A percentile compares a stretch with the other conserved stretches of the same genome.
Evolutionary conservation across 805 yeast genomes (phyloP).

Genomic region (Scheffersomyces lignosus): DNA sequence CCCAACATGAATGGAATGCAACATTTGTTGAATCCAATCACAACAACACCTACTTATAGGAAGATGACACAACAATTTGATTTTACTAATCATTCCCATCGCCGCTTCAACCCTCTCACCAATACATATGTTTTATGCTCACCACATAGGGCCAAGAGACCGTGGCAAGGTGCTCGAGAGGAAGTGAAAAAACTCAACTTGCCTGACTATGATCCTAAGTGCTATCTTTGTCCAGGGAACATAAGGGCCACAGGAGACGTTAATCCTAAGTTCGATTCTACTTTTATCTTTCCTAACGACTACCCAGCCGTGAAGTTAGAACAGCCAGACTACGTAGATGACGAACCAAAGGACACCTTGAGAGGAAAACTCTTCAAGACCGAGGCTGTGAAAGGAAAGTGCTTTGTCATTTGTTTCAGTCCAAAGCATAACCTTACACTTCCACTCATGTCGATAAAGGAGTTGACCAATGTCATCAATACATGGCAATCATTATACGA

Average conservation of each 20-base stretch:
- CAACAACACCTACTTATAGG: conserved; percentile 17
- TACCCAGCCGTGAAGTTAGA: conserved; percentile 66
- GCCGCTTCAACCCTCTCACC: conserved; percentile 70
- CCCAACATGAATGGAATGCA: conserved; percentile 11
- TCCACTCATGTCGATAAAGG: conserved; percentile 54
- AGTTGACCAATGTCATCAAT: conserved; percentile 49
- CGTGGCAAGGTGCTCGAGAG: conserved; percentile 80
- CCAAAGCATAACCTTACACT: conserved; percentile 68
- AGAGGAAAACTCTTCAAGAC: conserved; percentile 50
- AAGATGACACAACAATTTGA: conserved; percentile 31
- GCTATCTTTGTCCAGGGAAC: conserved; percentile 75
- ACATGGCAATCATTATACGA: conserved; percentile 61
- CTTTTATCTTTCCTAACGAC: conserved; percentile 67
- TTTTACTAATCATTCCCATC: conserved; percentile 60
- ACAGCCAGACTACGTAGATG: conserved; percentile 46
- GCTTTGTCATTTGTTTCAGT: conserved; percentile 70
- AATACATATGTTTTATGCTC: conserved; percentile 69
- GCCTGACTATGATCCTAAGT: conserved; percentile 61
- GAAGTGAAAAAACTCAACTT: conserved; percentile 37
- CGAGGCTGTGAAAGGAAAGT: conserved; percentile 63
- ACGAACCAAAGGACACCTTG: conserved; percentile 18
- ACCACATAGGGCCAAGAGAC: conserved; percentile 76
- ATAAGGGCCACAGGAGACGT: conserved; percentile 58
- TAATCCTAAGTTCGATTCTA: conserved; percentile 57
- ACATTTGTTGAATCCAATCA: conserved; percentile 20